Evolutionary conservation across 2,329 filamentous ascomycete species (phyloP).

Genomic region (Pseudogymnoascus sp.): DNA sequence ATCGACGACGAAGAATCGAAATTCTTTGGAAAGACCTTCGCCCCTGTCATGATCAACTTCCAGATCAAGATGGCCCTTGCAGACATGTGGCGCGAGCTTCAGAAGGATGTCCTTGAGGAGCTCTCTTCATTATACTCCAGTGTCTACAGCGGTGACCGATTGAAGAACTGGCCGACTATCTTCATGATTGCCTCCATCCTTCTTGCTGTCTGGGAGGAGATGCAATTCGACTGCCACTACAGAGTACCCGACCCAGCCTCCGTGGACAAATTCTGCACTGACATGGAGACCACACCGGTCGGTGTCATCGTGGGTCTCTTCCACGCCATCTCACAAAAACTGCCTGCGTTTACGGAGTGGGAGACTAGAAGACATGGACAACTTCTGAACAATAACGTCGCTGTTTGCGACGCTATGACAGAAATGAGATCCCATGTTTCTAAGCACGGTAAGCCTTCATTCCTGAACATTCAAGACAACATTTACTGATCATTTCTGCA

Average conservation of each 20-base stretch:
- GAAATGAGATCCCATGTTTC: constrained; percentile 88
- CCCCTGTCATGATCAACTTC: constrained; percentile 99
- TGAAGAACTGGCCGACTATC: constrained; percentile 98
- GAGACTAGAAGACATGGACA: constrained; percentile 87
- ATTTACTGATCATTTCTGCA: constrained; percentile 43
- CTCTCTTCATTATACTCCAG: constrained; percentile 90
- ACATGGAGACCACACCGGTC: constrained; percentile 95
- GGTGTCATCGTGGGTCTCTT: constrained; percentile 95
- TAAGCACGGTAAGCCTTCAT: constrained; percentile 70
- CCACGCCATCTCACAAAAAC: constrained; percentile 95
- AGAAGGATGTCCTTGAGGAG: constrained; percentile 93
- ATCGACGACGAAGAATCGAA: constrained; percentile 82
- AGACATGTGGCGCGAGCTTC: constrained; percentile 95
- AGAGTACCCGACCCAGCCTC: constrained; percentile 75
- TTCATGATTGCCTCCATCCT: constrained; percentile 95
- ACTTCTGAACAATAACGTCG: constrained; percentile 80
- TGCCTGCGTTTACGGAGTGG: constrained; percentile 89
- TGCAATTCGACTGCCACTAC: constrained; percentile 98
- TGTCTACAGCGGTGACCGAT: constrained; percentile 92
- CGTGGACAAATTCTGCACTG: constrained; percentile 88
- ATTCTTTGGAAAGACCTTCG: constrained; percentile 82
- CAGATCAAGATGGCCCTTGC: constrained; percentile 96
- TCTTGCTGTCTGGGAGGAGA: constrained; percentile 93
- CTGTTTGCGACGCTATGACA: constrained; percentile 92
- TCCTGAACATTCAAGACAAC: constrained; percentile 13